phyloP scores from a whole-genome alignment of 768 basidiomycete genomes.

The Chalciporus chontae region DNA sequence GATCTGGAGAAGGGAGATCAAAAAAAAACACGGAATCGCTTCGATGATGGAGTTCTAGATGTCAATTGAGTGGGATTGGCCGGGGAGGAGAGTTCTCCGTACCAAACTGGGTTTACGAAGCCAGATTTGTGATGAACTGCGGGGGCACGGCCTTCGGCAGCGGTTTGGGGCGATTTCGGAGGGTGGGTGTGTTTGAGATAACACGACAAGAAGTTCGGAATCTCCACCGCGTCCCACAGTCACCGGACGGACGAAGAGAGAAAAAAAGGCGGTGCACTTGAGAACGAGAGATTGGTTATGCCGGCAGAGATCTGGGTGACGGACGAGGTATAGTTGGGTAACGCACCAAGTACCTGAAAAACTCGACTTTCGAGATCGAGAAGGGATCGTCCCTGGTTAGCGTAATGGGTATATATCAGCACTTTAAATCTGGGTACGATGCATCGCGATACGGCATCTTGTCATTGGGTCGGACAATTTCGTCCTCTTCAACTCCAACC shows the following conservation, averaged over 20 bases:
- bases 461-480: constrained; percentile 21
- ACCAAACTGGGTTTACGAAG: constrained; percentile 16
- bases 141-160: constrained; percentile 8
- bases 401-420: constrained; percentile 34
- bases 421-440: constrained; percentile 33
- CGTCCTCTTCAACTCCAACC: constrained; percentile 19
- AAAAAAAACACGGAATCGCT: constrained; percentile 15
- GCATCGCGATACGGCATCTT: constrained; percentile 32
- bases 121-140: not conserved
- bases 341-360: constrained; percentile 30
- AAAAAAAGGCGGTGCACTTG: constrained; percentile 20
- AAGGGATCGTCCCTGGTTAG: constrained; percentile 36
- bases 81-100: constrained; percentile 27
- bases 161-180: constrained; percentile 6
- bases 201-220: not conserved
- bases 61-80: constrained; percentile 30
- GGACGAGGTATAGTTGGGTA: not conserved
- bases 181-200: constrained; percentile 22
- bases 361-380: constrained; percentile 35
- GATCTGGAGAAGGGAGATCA: constrained; percentile 27
- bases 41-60: constrained; percentile 33
- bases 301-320: constrained; percentile 9
- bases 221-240: not conserved
- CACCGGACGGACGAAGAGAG: constrained; percentile 4
- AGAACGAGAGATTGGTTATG: constrained; percentile 6